These are phyloP conservation scores for Gloeopeniophorella convolvens DNA, from an alignment of 768 basidiomycete genomes.

Conservation along the genomic window DNA sequence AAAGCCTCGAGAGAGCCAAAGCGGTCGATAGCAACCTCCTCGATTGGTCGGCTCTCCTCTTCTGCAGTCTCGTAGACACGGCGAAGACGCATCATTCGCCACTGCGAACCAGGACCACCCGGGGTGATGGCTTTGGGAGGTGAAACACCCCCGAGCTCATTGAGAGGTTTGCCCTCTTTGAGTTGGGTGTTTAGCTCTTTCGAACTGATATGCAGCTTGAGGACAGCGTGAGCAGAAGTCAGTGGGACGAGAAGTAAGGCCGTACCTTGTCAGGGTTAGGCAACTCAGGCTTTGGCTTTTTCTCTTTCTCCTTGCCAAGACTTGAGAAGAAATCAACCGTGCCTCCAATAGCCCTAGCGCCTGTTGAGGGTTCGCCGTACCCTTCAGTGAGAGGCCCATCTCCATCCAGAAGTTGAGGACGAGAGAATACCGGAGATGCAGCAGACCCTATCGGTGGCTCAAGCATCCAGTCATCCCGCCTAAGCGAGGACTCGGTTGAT, in stretches of 20 bases:
- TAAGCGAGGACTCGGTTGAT: conserved; percentile 42
- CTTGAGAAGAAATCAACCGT: conserved; percentile 85
- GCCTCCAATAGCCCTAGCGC: conserved; percentile 44
- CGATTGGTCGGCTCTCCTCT: conserved; percentile 67
- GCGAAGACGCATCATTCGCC: conserved; percentile 97
- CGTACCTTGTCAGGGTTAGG: conserved; percentile 73
- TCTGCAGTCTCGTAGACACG: conserved; percentile 86
- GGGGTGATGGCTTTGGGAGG: conserved; percentile 52
- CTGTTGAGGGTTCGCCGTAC: conserved; percentile 47
- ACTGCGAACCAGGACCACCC: conserved; percentile 88
- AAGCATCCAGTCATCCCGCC: conserved; percentile 91
- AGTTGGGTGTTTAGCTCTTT: conserved; percentile 59
- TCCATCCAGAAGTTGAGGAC: conserved; percentile 20
- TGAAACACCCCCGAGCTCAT: conserved; percentile 36
- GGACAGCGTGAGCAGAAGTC: conserved; percentile 4
- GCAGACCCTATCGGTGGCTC: conserved; percentile 31
- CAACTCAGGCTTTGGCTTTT: conserved; percentile 49
- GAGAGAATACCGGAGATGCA: conserved; percentile 24
- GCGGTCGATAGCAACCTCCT: conserved; percentile 80
- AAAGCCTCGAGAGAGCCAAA: conserved; percentile 84
- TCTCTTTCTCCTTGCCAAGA: conserved; percentile 74
- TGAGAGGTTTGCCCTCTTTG: conserved; percentile 34
- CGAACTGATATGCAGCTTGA: conserved; percentile 53
- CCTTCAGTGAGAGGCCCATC: conserved; percentile 59
- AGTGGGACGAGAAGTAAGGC: conserved; percentile 13